A percentile compares a stretch with the other conserved stretches of the same genome.
These are phyloP conservation scores for Thalia dealbata DNA, from an alignment of 176 grass and related monocot genomes.

Conservation along the genomic window DNA sequence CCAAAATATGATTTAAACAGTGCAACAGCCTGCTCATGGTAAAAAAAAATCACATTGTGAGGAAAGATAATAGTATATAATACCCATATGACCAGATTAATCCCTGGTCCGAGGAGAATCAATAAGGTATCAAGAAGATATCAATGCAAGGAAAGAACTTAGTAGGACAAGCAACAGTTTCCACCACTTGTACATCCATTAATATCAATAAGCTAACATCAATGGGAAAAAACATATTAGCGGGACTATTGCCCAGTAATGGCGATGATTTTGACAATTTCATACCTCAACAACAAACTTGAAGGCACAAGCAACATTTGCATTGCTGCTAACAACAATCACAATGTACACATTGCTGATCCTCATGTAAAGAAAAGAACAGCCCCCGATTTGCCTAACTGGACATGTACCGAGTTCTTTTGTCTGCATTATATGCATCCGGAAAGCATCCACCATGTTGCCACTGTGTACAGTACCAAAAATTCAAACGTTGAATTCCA, in stretches of 20 bases:
- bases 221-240: not conserved
- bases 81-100: too few relatives aligned
- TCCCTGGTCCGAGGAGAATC: too few relatives aligned
- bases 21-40: slow-evolving; percentile 66
- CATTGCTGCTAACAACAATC: slow-evolving; percentile 15
- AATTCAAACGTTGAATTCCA: not conserved
- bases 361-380: slow-evolving; percentile 16
- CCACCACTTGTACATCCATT: too few relatives aligned
- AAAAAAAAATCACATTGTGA: slow-evolving; percentile 14
- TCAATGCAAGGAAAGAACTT: too few relatives aligned
- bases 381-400: slow-evolving; percentile 15
- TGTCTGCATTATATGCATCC: slow-evolving; percentile 17
- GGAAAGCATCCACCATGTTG: slow-evolving; percentile 17
- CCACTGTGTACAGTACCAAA: not conserved
- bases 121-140: too few relatives aligned
- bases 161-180: too few relatives aligned
- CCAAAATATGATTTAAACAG: slow-evolving; percentile 98
- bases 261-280: not conserved
- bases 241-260: not conserved
- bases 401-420: slow-evolving; percentile 15
- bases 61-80: too few relatives aligned
- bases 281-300: slow-evolving; percentile 11
- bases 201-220: too few relatives aligned
- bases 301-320: slow-evolving; percentile 17
- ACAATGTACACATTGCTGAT: slow-evolving; percentile 15